phyloP scores from a whole-genome alignment of 2,329 filamentous ascomycete species.

The Pyrenophora tritici-repentis region DNA sequence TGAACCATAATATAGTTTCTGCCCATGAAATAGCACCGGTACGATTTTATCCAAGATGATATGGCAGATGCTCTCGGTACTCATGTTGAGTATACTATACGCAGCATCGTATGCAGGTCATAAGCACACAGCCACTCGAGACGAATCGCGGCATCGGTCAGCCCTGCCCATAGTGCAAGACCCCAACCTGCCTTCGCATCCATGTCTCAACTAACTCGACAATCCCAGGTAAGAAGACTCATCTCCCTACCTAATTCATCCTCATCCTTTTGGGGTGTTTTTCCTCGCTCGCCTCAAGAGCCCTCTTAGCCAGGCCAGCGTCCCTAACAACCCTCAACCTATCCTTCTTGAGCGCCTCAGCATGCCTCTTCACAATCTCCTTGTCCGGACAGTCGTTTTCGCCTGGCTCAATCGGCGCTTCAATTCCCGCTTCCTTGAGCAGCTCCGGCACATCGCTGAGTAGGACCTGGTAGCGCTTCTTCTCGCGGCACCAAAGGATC shows the following conservation, averaged over 20 bases:
- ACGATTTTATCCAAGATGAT: too few relatives aligned
- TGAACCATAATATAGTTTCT: too few relatives aligned
- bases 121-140: too few relatives aligned
- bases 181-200: not conserved
- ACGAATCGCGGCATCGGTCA: too few relatives aligned
- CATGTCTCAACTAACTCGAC: too few relatives aligned
- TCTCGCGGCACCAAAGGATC: conserved; percentile 17
- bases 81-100: too few relatives aligned
- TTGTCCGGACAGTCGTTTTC: conserved; percentile 15
- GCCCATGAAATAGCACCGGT: too few relatives aligned
- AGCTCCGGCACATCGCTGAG: conserved; percentile 16
- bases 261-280: not conserved
- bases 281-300: not conserved
- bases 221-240: too few relatives aligned
- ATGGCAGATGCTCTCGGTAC: too few relatives aligned
- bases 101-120: too few relatives aligned
- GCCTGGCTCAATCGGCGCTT: conserved; percentile 12
- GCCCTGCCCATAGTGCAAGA: not conserved
- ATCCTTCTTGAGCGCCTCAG: conserved; percentile 15
- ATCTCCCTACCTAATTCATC: not conserved
- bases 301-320: conserved; percentile 3
- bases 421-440: conserved; percentile 9
- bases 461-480: conserved; percentile 1
- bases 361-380: conserved; percentile 6
- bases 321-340: conserved; percentile 3